Evolutionary conservation across 2,329 filamentous ascomycete genomes (phyloP).

Genomic region (Diaporthe citrichinensis): DNA sequence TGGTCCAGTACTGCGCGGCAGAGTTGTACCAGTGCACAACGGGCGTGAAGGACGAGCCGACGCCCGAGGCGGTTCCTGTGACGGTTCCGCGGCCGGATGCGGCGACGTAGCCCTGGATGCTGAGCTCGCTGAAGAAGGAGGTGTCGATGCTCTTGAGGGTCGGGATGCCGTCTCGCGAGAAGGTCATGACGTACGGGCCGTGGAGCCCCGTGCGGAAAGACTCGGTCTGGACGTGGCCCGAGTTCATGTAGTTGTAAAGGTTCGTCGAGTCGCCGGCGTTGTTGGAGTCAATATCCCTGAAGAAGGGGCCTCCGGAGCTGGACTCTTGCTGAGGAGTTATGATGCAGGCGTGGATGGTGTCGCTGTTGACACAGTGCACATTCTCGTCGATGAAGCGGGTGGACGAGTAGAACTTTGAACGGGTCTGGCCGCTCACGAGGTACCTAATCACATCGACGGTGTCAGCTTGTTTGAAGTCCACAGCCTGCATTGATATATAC

Average conservation of each 20-base stretch:
- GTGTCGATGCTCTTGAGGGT: conserved; percentile 60
- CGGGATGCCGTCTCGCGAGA: conserved; percentile 66
- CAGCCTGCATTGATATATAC: not conserved
- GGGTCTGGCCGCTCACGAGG: conserved; percentile 66
- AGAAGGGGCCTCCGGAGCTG: conserved; percentile 71
- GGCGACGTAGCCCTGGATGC: conserved; percentile 66
- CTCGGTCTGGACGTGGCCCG: conserved; percentile 69
- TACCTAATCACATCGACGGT: conserved; percentile 47
- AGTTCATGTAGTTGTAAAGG: conserved; percentile 74
- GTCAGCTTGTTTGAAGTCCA: not conserved
- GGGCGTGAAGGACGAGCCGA: conserved; percentile 60
- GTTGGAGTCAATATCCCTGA: conserved; percentile 65
- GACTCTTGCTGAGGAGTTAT: conserved; percentile 54
- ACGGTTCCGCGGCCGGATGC: conserved; percentile 65
- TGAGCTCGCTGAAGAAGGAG: conserved; percentile 68
- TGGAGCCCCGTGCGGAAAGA: conserved; percentile 69
- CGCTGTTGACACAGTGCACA: conserved; percentile 63
- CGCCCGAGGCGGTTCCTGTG: conserved; percentile 66
- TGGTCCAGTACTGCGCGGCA: conserved; percentile 70
- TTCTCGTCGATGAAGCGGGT: conserved; percentile 73
- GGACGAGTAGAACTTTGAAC: conserved; percentile 74
- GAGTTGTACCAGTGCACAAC: conserved; percentile 72
- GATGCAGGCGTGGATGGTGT: conserved; percentile 55
- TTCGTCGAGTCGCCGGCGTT: conserved; percentile 67
- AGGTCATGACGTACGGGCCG: conserved; percentile 71